Percentiles rank a stretch among this genome's conserved stretches.
These are phyloP conservation scores for Ottelia alismoides DNA, from an alignment of 106 monocot genomes.

Conservation along the genomic window DNA sequence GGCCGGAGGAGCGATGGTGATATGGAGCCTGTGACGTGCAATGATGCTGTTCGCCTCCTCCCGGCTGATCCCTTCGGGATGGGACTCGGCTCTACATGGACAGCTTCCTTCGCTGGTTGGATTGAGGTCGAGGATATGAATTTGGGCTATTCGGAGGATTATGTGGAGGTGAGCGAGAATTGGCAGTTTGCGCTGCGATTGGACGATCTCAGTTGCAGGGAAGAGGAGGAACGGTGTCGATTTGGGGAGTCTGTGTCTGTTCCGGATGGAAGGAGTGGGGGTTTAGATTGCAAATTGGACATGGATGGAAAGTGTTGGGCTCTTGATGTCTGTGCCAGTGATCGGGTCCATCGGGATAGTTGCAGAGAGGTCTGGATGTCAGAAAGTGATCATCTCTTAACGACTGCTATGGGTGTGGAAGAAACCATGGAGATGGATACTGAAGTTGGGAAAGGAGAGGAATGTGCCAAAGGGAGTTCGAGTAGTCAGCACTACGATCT, in stretches of 20 bases:
- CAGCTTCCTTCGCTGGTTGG: conserved; percentile 35
- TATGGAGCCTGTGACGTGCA: too few relatives aligned
- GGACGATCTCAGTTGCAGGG: background rate
- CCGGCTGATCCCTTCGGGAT: conserved; percentile 63
- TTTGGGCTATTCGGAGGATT: background rate
- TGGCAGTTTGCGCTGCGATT: conserved; percentile 3
- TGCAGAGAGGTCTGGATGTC: too few relatives aligned
- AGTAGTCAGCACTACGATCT: background rate
- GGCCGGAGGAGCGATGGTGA: too few relatives aligned
- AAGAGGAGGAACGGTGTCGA: too few relatives aligned
- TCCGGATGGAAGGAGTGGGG: background rate
- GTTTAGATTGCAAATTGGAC: background rate
- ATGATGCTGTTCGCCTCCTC: conserved; percentile 25
- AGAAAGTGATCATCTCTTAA: too few relatives aligned
- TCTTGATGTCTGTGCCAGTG: background rate
- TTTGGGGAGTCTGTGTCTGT: too few relatives aligned
- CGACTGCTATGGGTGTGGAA: too few relatives aligned
- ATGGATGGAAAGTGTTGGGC: background rate
- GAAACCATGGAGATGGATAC: background rate
- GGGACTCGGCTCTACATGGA: conserved; percentile 25
- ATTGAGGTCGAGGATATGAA: conserved; percentile 11
- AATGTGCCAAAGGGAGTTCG: too few relatives aligned
- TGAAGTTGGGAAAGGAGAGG: background rate
- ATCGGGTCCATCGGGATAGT: background rate
- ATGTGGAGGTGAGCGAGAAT: conserved; percentile 2